Base-by-base conservation (phyloP, 371 early-diverging fungal genomes). In the Caulochytrium protostelioides region DNA sequence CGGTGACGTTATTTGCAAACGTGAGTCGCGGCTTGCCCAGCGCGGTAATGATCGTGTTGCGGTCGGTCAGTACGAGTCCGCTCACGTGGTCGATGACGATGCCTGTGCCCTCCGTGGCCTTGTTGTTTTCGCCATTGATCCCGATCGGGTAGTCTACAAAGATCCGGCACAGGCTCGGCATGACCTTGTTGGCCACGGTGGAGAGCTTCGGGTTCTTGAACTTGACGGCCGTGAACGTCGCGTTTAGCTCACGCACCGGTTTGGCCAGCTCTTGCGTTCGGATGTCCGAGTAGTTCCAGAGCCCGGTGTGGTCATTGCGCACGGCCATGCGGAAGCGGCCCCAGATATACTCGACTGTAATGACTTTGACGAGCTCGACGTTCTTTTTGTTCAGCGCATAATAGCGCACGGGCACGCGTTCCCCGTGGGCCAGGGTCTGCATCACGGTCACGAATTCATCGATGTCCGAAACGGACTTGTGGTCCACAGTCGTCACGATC, bases 21-120 rank as follows among this genome's bases (percentile, higher is more conserved):
- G 83, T 83, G 28, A 84, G 40, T 22, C 59, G 51, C 17, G 85
- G 67, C 27, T 76, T 76, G 18, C 78, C 73, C 0, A 83, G 54
- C 10, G 63, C 59, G 5, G 76, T 69, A 0, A 82, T 82, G 16
- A 85, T 64, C 0, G 80, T 74, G 37, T 77, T 76, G 18, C 83
- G 69, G 47, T 82, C 80, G 37, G 74, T 76, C 13, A 83, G 46
- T 15, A 86, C 59, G 18, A 75, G 44, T 0, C 83, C 83, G 21
- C 61, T 63, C 22, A 69, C 47, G 19, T 64, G 62, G 32, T 79
- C 79, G 4, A 84, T 57, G 4, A 82, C 54, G 0, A 80, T 42
- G 2, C 83, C 83, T 0, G 71, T 57, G 12, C 83, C 83, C 22
- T 57, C 38, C 12, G 38, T 6, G 19, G 21, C 17, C 15, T 37